These are phyloP conservation scores for Fusarium staphyleae DNA, from an alignment of 2,329 filamentous ascomycete species.

Conservation along the genomic window DNA sequence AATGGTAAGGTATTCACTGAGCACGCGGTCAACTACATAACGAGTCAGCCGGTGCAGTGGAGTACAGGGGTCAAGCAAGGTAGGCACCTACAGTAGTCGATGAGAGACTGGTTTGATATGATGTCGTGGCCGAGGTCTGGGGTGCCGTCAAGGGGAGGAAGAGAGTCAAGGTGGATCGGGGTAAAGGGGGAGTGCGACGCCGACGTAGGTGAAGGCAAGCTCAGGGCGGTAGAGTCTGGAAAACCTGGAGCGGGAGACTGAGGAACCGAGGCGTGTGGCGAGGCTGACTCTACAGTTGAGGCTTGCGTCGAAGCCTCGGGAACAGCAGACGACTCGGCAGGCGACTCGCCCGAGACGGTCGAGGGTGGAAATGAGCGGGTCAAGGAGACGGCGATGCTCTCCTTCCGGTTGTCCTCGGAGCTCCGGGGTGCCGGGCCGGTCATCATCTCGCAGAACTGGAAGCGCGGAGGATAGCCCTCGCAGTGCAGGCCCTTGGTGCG, in stretches of 20 bases:
- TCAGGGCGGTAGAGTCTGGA: not conserved
- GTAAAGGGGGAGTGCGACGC: not conserved
- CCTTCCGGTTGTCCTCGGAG: accelerated
- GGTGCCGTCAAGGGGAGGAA: not conserved
- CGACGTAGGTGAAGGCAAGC: not conserved
- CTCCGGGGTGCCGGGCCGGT: not conserved
- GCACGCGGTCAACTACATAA: slow-evolving; percentile 26
- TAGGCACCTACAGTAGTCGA: slow-evolving; percentile 27
- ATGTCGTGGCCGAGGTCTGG: slow-evolving; percentile 15
- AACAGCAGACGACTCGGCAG: not conserved
- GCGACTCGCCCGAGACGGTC: not conserved
- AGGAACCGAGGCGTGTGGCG: not conserved
- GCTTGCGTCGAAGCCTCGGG: too few relatives aligned
- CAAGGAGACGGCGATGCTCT: not conserved
- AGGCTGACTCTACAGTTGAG: not conserved
- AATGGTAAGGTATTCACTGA: slow-evolving; percentile 35
- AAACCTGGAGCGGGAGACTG: not conserved
- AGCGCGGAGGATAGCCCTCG: slow-evolving; percentile 43
- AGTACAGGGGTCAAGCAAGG: too few relatives aligned
- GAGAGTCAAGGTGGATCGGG: not conserved
- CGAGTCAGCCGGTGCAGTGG: not conserved
- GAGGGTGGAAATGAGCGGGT: not conserved
- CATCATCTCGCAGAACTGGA: slow-evolving; percentile 40
- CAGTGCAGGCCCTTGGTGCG: slow-evolving; percentile 41
- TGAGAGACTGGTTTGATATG: slow-evolving; percentile 1